Percentiles rank a stretch among this genome's conserved stretches.
phyloP scores from a whole-genome alignment of 495 filamentous ascomycete genomes.

The Neurospora sp. region DNA sequence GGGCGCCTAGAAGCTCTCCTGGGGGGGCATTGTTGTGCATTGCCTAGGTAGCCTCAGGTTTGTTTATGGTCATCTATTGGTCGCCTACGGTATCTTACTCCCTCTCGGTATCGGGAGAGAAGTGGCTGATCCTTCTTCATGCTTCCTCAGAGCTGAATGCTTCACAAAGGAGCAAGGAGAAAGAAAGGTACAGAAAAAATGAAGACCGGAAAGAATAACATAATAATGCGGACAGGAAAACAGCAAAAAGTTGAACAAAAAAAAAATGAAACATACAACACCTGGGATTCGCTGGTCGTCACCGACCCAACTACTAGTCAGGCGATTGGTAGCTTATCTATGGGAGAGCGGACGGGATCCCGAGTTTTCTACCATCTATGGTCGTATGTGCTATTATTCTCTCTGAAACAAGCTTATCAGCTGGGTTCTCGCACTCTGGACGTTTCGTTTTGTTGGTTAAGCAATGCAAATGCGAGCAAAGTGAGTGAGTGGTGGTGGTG shows the following conservation, averaged over 20 bases:
- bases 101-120: not conserved
- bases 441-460: not conserved
- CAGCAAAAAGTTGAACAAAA: not conserved
- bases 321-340: too few species aligned
- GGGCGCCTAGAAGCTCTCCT: not conserved
- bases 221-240: not conserved
- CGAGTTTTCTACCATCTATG: constrained; percentile 21
- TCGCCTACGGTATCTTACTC: not conserved
- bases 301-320: constrained; percentile 39
- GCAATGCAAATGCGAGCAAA: not conserved
- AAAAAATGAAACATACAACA: constrained; percentile 15
- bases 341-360: too few species aligned
- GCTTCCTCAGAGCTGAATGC: not conserved
- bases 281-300: constrained; percentile 28
- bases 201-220: not conserved
- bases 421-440: not conserved
- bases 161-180: not conserved
- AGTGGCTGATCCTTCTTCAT: not conserved
- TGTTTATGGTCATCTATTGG: not conserved
- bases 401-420: not conserved
- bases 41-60: not conserved
- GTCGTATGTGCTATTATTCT: not conserved
- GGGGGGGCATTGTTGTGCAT: not conserved
- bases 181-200: not conserved
- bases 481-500: not conserved